These are phyloP conservation scores for Echites panduratus DNA, from an alignment of 257 asterid genomes.

Conservation along the genomic window DNA sequence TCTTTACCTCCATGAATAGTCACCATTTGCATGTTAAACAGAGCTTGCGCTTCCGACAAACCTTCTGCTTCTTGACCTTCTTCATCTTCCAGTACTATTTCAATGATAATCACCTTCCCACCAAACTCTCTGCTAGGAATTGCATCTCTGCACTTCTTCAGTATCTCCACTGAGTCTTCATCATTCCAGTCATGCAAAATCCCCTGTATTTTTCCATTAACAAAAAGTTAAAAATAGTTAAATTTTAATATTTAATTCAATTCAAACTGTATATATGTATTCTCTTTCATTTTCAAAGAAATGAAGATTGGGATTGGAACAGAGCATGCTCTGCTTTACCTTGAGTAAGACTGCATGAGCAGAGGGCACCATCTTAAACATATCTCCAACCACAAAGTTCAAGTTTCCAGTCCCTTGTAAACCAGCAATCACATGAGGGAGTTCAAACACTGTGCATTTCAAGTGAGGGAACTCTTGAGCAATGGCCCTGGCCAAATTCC, in stretches of 20 bases:
- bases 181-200: constrained; percentile 31
- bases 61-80: background rate
- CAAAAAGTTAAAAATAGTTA: too few relatives aligned
- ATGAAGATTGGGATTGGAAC: too few relatives aligned
- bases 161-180: constrained; percentile 15
- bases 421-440: constrained; percentile 1
- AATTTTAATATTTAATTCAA: too few relatives aligned
- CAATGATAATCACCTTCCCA: constrained; percentile 26
- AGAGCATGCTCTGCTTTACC: background rate
- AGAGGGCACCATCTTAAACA: constrained; percentile 9
- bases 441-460: constrained; percentile 1
- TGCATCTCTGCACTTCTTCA: constrained; percentile 25
- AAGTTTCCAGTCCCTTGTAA: background rate
- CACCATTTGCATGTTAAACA: constrained; percentile 13
- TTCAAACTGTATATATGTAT: too few relatives aligned
- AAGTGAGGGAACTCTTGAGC: constrained; percentile 2
- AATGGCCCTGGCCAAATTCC: background rate
- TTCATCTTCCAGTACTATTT: constrained; percentile 10
- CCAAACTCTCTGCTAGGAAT: constrained; percentile 18
- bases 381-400: constrained; percentile 1
- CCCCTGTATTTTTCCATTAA: constrained; percentile 12
- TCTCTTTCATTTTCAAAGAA: too few relatives aligned
- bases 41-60: background rate
- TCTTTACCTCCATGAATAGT: constrained; percentile 11
- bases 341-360: constrained; percentile 8